Base-by-base conservation (phyloP, 2,329 filamentous ascomycete genomes). In the Dactylellina parvicollis region DNA sequence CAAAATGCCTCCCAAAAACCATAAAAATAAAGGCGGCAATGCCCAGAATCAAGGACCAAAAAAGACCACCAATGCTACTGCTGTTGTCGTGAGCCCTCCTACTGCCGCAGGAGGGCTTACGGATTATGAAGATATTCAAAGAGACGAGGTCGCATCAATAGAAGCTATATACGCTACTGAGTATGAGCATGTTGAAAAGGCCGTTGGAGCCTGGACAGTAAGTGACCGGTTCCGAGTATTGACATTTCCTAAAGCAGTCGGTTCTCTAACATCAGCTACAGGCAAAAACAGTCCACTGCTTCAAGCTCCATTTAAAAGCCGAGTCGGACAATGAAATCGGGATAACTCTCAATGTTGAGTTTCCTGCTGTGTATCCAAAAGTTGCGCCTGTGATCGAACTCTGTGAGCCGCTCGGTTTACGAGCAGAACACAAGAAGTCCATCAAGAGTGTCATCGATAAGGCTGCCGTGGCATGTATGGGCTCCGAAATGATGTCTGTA, bases 331-430 rank as follows among this genome's bases (percentile, higher is more conserved):
- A 36, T 26, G 67, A 72, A 38, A 65, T 92, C 72, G 85, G 85
- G 24, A 84, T 92, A 38, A 88, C 87, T 1, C 82, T 98, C n/a
- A 85, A 87, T 50, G 92, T 96, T 57, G 89, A 91, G 64, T 83
- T 98, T 76, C 95, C 92, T 7, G 90, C 92, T 4, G 96, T 93
- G 0, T 98, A 98, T 80, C 95, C 94, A 2, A 96, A 92, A 79
- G 90, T 92, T 1, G 83, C 88, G 1, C 93, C 93, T 0, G 82
- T 92, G 9, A 82, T 96, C 12, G 52, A 40, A 36, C 59, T 72
- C n/a, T 59, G 57, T 5, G 10, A 65, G n/a, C 38, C 67, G 4
- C 18, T 64, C 12, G 67, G 67, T 10, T 24, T 72, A 18, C 52
- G 67, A 32, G 22, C 36, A 10, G 67, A 72, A 14, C 60, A 72